Evolutionary conservation across 2,329 filamentous ascomycete species (phyloP).

Genomic region (Aspergillus spinulosporus): DNA sequence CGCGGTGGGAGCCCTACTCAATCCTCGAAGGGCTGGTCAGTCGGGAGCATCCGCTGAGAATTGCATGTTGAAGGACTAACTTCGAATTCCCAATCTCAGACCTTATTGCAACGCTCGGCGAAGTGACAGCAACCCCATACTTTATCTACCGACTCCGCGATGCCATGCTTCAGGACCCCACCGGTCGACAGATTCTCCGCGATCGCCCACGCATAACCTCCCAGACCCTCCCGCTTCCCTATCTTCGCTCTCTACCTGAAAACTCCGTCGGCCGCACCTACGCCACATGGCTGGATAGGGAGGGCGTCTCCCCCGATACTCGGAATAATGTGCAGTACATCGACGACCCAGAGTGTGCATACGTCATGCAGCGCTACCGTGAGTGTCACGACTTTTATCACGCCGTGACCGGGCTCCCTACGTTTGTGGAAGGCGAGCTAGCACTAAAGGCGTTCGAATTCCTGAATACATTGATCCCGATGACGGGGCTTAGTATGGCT

Average conservation of each 20-base stretch:
- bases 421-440: slow-evolving; percentile 92
- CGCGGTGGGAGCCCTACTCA: slow-evolving; percentile 61
- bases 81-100: slow-evolving; percentile 54
- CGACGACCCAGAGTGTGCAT: slow-evolving; percentile 92
- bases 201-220: slow-evolving; percentile 87
- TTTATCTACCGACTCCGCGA: slow-evolving; percentile 90
- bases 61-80: background rate
- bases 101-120: slow-evolving; percentile 89
- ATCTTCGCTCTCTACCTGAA: slow-evolving; percentile 69
- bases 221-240: slow-evolving; percentile 63
- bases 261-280: slow-evolving; percentile 81
- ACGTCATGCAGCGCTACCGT: slow-evolving; percentile 97
- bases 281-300: slow-evolving; percentile 85
- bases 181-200: slow-evolving; percentile 85
- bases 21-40: slow-evolving; percentile 76
- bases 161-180: slow-evolving; percentile 81
- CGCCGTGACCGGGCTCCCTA: slow-evolving; percentile 83
- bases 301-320: slow-evolving; percentile 91
- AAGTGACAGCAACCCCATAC: slow-evolving; percentile 90
- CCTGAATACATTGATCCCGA: slow-evolving; percentile 87
- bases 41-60: background rate
- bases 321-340: slow-evolving; percentile 81
- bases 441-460: slow-evolving; percentile 99
- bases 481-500: slow-evolving; percentile 85
- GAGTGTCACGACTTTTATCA: slow-evolving; percentile 99